These are phyloP conservation scores for Strobilomyces dryophilus DNA, from an alignment of 768 basidiomycete species.

Conservation along the genomic window DNA sequence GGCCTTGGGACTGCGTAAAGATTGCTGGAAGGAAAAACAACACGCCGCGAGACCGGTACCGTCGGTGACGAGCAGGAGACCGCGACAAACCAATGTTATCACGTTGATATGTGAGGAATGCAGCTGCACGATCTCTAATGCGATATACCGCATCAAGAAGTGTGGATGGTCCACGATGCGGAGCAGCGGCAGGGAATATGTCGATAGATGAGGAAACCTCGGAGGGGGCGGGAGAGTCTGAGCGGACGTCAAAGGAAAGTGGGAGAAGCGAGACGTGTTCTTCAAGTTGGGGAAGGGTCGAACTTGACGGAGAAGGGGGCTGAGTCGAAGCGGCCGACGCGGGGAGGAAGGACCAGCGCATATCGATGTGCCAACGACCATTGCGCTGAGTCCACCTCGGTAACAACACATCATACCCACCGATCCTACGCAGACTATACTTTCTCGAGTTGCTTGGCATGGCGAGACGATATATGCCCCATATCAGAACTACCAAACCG, in stretches of 20 bases:
- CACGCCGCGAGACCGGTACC: constrained; percentile 54
- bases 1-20: constrained; percentile 47
- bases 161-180: constrained; percentile 36
- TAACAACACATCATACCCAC: constrained; percentile 74
- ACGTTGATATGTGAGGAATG: constrained; percentile 42
- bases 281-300: constrained; percentile 46
- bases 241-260: constrained; percentile 55
- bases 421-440: constrained; percentile 54
- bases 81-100: constrained; percentile 37
- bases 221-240: constrained; percentile 53
- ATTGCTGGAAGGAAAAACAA: constrained; percentile 82
- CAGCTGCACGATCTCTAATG: constrained; percentile 50
- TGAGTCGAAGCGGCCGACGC: constrained; percentile 37
- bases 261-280: constrained; percentile 53
- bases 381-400: constrained; percentile 70
- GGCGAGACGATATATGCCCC: constrained; percentile 57
- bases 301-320: constrained; percentile 44
- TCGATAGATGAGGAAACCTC: constrained; percentile 45
- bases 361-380: constrained; percentile 71
- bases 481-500: constrained; percentile 65
- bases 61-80: constrained; percentile 45
- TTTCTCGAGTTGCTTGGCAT: constrained; percentile 59
- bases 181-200: constrained; percentile 35
- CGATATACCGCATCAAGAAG: constrained; percentile 52
- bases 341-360: constrained; percentile 51